Evolutionary conservation across 225 moss, liverwort and hornwort species (phyloP), one percentile per base, ranked within the genome.

Genomic region (Climacium dendroides): DNA sequence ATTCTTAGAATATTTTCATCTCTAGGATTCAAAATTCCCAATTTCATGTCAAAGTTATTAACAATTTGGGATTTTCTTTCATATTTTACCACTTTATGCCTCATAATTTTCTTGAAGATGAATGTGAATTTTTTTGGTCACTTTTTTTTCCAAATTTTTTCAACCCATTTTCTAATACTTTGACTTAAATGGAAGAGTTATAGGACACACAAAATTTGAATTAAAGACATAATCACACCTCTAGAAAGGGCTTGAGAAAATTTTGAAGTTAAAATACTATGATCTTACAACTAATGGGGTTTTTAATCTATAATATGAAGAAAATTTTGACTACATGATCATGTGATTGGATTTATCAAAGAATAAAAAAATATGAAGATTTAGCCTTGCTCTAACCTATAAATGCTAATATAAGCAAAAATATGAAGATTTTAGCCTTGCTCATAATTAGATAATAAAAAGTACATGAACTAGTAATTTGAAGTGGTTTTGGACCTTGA

Each of bases 21-120:
- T 0, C 4, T 11, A 73, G 30, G 4, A 19, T 47, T 73, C 10
- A 2, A 0, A 30, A 6, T 73, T 47, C 0, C 2, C 1, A 45
- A 18, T 28, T 29, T 28, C 2, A 4, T 47, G 4, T 72, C 11
- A 18, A 29, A 29, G 3, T 10, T 18, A 18, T 10, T 47, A 25
- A 15, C 0, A 1, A 28, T 45, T 47, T 47, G 28, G 18, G 17
- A 6, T 72, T 47, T 73, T 30, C 4, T 10, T 47, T 45, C 5
- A 26, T 26, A 10, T 29, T 47, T 28, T 6, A 45, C 2, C 1
- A 29, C 18, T 9, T 47, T 73, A 0, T 10, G 0, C 9, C 47
- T 29, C 4, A 29, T 6, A 16, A 24, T 10, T 5, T 28, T 72
- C 6, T 19, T 4, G 13, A 45, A 47, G 8, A 47, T 30, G 18